Conservation (phyloP, 1,284 basidiomycete species). For the Rhodotorula sp. region DNA sequence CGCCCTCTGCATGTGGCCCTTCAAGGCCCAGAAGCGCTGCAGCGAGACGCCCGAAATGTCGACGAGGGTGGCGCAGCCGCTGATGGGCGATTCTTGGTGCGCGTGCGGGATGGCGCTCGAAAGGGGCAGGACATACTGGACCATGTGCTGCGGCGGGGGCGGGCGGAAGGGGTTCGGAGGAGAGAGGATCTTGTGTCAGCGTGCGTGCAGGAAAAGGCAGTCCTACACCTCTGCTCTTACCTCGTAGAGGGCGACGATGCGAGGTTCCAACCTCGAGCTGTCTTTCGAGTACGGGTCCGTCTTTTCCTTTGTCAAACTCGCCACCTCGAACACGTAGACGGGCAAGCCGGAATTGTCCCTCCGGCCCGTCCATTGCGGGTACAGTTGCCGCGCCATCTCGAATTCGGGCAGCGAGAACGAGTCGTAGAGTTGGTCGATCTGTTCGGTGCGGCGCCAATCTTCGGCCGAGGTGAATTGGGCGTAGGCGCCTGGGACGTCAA, state of each 20-base stretch:
- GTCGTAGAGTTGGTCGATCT: conserved; percentile 62
- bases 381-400: conserved; percentile 48
- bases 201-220: conserved; percentile 22
- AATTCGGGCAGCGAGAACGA: conserved; percentile 62
- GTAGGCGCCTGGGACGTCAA: conserved; percentile 62
- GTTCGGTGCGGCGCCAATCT: conserved; percentile 62
- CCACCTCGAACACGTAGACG: conserved; percentile 67
- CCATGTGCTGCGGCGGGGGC: conserved; percentile 61
- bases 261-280: conserved; percentile 61
- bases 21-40: conserved; percentile 56
- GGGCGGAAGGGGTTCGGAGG: too few relatives aligned
- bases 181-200: conserved; percentile 54
- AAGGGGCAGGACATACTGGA: conserved; percentile 62
- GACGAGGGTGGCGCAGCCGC: conserved; percentile 69
- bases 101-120: conserved; percentile 54
- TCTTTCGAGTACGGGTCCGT: conserved; percentile 62
- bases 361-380: conserved; percentile 62
- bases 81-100: conserved; percentile 58
- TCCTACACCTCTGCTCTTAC: conserved; percentile 1
- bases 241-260: conserved; percentile 59
- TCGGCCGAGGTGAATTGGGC: conserved; percentile 66
- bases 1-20: conserved; percentile 65
- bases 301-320: conserved; percentile 54
- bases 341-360: conserved; percentile 62
- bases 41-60: conserved; percentile 65